Evolutionary conservation across 1,139 yeast species (phyloP).

Genomic region (Pichia cactophila): DNA sequence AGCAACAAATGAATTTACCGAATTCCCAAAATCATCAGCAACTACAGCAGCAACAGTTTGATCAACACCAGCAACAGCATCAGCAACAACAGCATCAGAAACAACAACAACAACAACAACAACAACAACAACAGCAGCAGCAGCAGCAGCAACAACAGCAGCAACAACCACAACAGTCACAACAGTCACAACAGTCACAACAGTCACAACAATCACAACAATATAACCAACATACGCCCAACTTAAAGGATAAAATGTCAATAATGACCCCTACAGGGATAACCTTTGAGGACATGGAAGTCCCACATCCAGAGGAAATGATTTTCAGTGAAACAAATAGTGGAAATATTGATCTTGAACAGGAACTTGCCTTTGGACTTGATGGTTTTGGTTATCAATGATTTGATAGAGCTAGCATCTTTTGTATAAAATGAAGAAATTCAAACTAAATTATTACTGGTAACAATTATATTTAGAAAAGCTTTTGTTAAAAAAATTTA

Average conservation of each 20-base stretch:
- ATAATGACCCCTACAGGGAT: slow-evolving; percentile 26
- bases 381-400: slow-evolving; percentile 33
- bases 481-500: not conserved
- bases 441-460: too few relatives aligned
- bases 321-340: slow-evolving; percentile 16
- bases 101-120: slow-evolving; percentile 18
- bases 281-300: slow-evolving; percentile 29
- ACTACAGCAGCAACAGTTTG: slow-evolving; percentile 1
- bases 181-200: slow-evolving; percentile 13
- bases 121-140: slow-evolving; percentile 7
- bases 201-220: slow-evolving; percentile 15
- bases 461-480: not conserved
- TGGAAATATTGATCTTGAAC: slow-evolving; percentile 39
- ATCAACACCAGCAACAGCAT: slow-evolving; percentile 18
- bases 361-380: slow-evolving; percentile 52
- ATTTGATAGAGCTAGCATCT: not conserved
- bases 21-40: slow-evolving; percentile 1
- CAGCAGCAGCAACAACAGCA: slow-evolving; percentile 17
- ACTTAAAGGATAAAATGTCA: slow-evolving; percentile 12
- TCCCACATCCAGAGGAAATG: slow-evolving; percentile 38
- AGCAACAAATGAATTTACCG: slow-evolving; percentile 2
- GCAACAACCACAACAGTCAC: slow-evolving; percentile 15
- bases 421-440: too few relatives aligned
- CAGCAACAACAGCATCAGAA: slow-evolving; percentile 17
- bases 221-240: slow-evolving; percentile 17